Evolutionary conservation across 495 filamentous ascomycete species (phyloP), one percentile per base, ranked within the genome.

Genomic region (Penicillium herquei): DNA sequence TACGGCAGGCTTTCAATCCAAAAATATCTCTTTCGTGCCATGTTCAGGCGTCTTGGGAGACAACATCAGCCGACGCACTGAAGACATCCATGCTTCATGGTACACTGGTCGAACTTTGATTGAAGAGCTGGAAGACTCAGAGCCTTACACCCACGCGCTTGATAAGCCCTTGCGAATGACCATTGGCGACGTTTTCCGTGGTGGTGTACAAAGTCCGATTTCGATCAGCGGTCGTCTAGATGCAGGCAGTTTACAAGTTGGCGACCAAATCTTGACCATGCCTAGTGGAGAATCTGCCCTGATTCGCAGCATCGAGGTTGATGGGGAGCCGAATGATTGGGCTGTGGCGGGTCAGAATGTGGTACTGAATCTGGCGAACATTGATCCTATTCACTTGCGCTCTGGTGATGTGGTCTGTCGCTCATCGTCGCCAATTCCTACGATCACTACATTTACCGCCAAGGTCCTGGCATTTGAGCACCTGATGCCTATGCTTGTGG

Each of bases 301-400:
- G 31, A 79, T 98, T 63, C 94, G 88, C 64, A 87, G 80, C 10
- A 63, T 98, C 14, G 87, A 91, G 58, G 81, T 91, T 14, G 86
- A 92, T 58, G 79, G 83, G 17, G 84, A 88, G 39, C 70, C 81
- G 3, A 78, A 72, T 10, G 90, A 96, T 54, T 98, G 91, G 92
- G 94, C 91, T 4, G 92, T 97, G n/a, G 94, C 92, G 2, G 92
- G 95, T 12, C 91, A 97, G 63, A 96, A 96, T 52, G 83, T 88
- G 9, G 84, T 86, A 2, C 71, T 98, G 16, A 88, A 96, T 63
- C 80, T 98, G 50, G 79, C 82, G n/a, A 89, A 90, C 52, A 92
- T 96, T 64, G 91, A 97, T 56, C 79, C 87, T 2, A 79, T 88
- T 13, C 88, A 96, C 64, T 80, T 98, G 8, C 84, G 84, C 41